Evolutionary conservation across 257 asterid genomes (phyloP).

Genomic region (Jaltomata sinuosa): DNA sequence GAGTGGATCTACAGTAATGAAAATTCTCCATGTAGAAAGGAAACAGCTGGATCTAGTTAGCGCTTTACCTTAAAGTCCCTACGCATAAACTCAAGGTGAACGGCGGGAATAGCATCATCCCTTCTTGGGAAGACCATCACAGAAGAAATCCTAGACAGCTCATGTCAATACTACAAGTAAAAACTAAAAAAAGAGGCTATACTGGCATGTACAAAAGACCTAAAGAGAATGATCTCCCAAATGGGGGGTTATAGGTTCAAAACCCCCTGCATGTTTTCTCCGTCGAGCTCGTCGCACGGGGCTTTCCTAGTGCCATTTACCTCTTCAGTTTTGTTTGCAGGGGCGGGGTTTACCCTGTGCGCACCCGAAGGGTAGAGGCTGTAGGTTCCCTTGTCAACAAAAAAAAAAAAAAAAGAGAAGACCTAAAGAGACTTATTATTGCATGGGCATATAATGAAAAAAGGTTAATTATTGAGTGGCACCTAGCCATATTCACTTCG

Average conservation of each 20-base stretch:
- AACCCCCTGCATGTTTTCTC: not conserved
- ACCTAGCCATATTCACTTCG: not conserved
- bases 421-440: not conserved
- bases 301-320: not conserved
- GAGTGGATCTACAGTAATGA: not conserved
- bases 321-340: not conserved
- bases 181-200: not conserved
- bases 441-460: not conserved
- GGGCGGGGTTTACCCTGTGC: not conserved
- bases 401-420: not conserved
- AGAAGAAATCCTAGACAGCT: not conserved
- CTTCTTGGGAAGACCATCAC: not conserved
- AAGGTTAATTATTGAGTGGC: not conserved
- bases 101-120: not conserved
- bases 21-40: not conserved
- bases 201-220: not conserved
- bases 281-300: not conserved
- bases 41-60: not conserved
- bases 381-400: not conserved
- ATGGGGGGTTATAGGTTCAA: not conserved
- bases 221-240: not conserved
- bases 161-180: not conserved
- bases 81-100: not conserved
- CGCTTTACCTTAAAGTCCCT: not conserved
- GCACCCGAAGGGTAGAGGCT: not conserved